Base-by-base conservation (phyloP, 2,329 filamentous ascomycete genomes). In the Xylariaceae sp. region DNA sequence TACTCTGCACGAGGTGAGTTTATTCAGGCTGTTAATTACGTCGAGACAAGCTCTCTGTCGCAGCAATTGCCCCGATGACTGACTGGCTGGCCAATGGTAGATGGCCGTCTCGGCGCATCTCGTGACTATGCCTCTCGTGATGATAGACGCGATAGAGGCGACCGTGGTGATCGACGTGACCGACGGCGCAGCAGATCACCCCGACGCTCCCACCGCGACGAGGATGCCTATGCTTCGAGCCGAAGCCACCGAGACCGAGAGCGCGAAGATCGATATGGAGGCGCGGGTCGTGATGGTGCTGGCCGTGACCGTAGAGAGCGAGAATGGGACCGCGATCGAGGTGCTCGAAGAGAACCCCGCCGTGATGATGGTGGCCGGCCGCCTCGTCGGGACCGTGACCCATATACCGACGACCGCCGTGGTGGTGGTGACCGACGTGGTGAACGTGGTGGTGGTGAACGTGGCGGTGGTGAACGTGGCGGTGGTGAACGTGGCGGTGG, bases 201-300 rank as follows among this genome's bases (percentile, higher is more conserved):
- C 56, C 81, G 88, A 62, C 76, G 80, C 55, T 78, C 82, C 65
- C 87, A 91, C 67, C 89, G 89, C 66, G 83, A 86, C 74, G 83
- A 86, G 56, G 70, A 73, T 52, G 71, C 90, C 54, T 98, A 98
- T 77, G 96, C 93, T 17, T 92, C 91, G 5, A 96, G 92, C 76
- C 89, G 94, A 66, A 93, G 89, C 78, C 96, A 96, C 74, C 87
- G 94, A 72, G 94, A 96, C 73, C 84, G 94, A 61, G 94, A 98
- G 78, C 90, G 94, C 61, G 94, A 98, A 76, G 94, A 97, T 67
- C 85, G 93, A 71, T 97, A 97, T 73, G 88, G 88, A 61, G 83
- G 74, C 63, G 84, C 61, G 69, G 81, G 69, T 46, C 65, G 73
- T 34, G 73, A 75, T 16, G 71, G 75, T 37, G 53, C 19, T 14